phyloP scores from a whole-genome alignment of 2,329 filamentous ascomycete genomes.

The Claviceps sp. region DNA sequence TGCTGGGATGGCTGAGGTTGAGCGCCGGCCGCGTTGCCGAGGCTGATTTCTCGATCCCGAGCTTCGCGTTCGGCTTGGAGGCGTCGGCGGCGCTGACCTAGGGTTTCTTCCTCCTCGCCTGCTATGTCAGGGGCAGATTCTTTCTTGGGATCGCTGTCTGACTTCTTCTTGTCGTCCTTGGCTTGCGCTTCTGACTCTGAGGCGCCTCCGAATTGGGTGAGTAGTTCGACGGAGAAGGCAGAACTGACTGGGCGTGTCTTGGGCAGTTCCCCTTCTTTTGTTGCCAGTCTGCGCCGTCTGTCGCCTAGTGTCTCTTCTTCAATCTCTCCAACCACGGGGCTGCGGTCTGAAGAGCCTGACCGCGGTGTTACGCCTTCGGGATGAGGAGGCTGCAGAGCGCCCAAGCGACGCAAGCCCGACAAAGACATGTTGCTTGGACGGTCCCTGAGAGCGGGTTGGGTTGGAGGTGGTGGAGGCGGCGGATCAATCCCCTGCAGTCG shows the following conservation, averaged over 20 bases:
- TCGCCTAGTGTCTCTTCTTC: slow-evolving; percentile 54
- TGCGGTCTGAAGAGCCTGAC: slow-evolving; percentile 12
- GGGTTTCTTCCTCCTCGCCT: slow-evolving; percentile 53
- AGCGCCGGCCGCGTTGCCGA: slow-evolving; percentile 15
- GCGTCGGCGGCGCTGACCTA: slow-evolving; percentile 62
- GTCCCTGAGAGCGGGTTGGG: slow-evolving; percentile 23
- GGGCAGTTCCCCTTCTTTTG: slow-evolving; percentile 38
- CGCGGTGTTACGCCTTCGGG: neutral
- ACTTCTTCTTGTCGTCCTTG: neutral
- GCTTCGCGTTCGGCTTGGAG: slow-evolving; percentile 59
- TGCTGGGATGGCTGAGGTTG: slow-evolving; percentile 12
- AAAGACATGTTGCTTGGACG: slow-evolving; percentile 33
- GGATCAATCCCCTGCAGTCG: slow-evolving; percentile 54
- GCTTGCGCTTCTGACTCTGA: neutral
- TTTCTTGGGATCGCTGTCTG: neutral
- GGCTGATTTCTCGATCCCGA: slow-evolving; percentile 40
- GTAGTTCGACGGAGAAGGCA: slow-evolving; percentile 55
- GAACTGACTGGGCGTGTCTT: slow-evolving; percentile 45
- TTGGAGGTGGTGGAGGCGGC: slow-evolving; percentile 22
- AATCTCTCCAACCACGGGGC: slow-evolving; percentile 40
- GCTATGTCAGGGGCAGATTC: neutral
- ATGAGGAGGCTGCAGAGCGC: neutral
- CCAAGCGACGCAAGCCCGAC: slow-evolving; percentile 11
- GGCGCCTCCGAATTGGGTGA: slow-evolving; percentile 46
- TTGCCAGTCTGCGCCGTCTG: slow-evolving; percentile 50